These are phyloP conservation scores for Xylaria castorea DNA, from an alignment of 495 filamentous ascomycete genomes.

Conservation along the genomic window DNA sequence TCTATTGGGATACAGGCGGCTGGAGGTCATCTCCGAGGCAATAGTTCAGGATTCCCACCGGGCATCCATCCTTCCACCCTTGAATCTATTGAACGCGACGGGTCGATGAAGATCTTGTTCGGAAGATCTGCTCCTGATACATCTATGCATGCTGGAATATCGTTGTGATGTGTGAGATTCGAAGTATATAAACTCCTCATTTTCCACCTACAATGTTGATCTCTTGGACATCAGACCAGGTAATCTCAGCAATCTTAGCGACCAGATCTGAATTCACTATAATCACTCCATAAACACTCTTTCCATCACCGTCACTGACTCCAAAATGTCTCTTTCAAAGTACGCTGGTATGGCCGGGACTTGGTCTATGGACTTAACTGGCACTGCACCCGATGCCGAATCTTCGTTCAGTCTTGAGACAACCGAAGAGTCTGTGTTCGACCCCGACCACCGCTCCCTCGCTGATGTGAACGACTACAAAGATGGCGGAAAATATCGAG, in stretches of 20 bases:
- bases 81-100: not conserved
- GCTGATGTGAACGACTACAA: constrained; percentile 38
- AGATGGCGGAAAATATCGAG: constrained; percentile 47
- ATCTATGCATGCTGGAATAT: not conserved
- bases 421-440: constrained; percentile 35
- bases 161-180: not conserved
- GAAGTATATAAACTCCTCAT: constrained; percentile 12
- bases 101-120: not conserved
- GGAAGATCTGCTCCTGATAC: not conserved
- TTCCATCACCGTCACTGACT: not conserved
- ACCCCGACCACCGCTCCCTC: constrained; percentile 37
- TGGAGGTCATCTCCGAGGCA: not conserved
- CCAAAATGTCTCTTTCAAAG: constrained; percentile 14
- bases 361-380: constrained; percentile 8
- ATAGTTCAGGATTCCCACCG: no score
- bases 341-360: constrained; percentile 21
- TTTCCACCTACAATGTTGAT: not conserved
- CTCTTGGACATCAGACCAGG: not conserved
- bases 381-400: not conserved
- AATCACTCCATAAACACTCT: not conserved
- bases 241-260: not conserved
- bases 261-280: not conserved
- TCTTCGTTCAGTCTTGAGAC: constrained; percentile 11
- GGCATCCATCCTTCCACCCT: not conserved
- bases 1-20: not conserved